Evolutionary conservation across 1,284 basidiomycete species (phyloP), one percentile per base, ranked within the genome.

Genomic region (Sanghuangporus weigelae): DNA sequence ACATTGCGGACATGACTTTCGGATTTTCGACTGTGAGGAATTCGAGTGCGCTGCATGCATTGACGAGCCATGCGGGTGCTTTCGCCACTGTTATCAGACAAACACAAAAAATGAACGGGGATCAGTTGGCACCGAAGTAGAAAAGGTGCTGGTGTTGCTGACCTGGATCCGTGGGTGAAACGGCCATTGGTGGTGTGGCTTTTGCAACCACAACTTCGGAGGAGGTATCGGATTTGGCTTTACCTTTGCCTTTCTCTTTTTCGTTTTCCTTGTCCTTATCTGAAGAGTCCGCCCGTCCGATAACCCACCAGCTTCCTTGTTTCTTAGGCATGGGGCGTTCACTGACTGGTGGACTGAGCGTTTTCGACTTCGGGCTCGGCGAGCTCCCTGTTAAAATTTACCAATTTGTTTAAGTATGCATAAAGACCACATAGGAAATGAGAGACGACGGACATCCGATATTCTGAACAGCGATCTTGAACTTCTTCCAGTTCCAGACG

Each of bases 401-500:
- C n/a, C 16, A 26, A 16, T 55, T 26, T 39, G 8, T 26, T 49
- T 14, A 23, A 61, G 38, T 11, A 49, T 42, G 36, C 10, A 36
- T 57, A 19, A 56, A 38, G 11, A 55, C 5, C 12, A 26, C 7
- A 55, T 2, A 53, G 26, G 38, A 48, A 38, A 59, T 26, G 63
- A 44, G 36, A 36, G 35, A 82, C 89, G 74, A 82, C 89, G 74
- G 69, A 91, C 89, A 91, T 60, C 87, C 87, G 86, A 90, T 88
- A 71, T 84, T 90, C 60, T 79, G 75, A 83, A 91, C 86, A 3
- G 89, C 89, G 59, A 87, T 78, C 75, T 82, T 84, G 76, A 87
- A 91, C 67, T 84, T 86, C 76, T 89, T 87, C 89, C 89, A 91
- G 66, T 81, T 86, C 89, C 89, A 91, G 46, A 82, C 78, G 69